Evolutionary conservation across 2,329 filamentous ascomycete species (phyloP), one percentile per base, ranked within the genome.

Genomic region (Chaetomiaceae sp.): DNA sequence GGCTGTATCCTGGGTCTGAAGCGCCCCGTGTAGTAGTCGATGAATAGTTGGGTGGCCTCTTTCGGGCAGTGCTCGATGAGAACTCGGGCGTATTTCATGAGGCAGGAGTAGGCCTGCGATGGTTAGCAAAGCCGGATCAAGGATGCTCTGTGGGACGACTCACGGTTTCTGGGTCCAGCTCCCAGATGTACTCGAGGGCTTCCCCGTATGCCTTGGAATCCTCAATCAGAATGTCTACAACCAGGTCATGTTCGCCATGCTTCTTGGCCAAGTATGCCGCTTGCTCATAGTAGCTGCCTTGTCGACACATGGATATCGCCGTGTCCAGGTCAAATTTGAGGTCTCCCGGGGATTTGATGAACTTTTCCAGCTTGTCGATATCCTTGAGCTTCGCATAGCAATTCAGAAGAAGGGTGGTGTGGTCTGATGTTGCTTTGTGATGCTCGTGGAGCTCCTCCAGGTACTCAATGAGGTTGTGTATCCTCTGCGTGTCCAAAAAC

Each of bases 351-450:
- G 90, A 91, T 65, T 95, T 95, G 70, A 99, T 99, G 60, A 99
- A 99, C 20, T 87, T 86, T 64, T 99, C 92, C 6, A 99, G 76
- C 70, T 99, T 99, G 50, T 90, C 87, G 5, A 96, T 92, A 65
- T 99, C 93, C 67, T 99, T 99, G 14, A 97, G 73, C 65, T 99
- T 99, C 0, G 93, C 93, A 65, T 99, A 99, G 69, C 93, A 99
- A 66, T 99, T 99, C 38, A 99, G 73, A 0, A 99, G 76, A 10
- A 99, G 73, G 0, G 93, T 99, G 0, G 93, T 99, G 61, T 99
- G 93, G 59, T 99, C 93, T 2, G 90, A 86, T 2, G 92, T 96
- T 0, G 93, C 95, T 65, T 86, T 92, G 63, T 92, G 85, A 62
- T 95, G 89, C 56, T 97, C 90, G 63, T 99, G 93, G 14, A 99